phyloP scores from a whole-genome alignment of 257 asterid genomes.

The Thymus mandschuricus region DNA sequence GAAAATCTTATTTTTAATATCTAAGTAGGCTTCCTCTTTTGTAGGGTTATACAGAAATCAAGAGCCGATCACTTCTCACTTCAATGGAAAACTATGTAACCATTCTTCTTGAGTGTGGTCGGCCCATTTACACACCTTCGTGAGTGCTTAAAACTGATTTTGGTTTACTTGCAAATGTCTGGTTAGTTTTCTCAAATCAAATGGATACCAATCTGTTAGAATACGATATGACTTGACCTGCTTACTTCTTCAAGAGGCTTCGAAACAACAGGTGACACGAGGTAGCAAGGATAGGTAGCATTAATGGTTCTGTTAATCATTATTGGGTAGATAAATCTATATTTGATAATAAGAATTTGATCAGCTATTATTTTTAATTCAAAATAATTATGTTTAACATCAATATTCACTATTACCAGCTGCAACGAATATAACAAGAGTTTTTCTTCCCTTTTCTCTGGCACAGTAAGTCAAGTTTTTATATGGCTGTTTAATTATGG shows the following conservation, averaged over 20 bases:
- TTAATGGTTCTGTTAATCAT: neutral
- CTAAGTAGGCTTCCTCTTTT: constrained; percentile 17
- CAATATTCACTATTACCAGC: neutral
- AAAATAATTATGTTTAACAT: neutral
- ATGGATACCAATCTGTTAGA: neutral
- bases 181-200: neutral
- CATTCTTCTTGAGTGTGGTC: constrained; percentile 73
- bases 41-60: constrained; percentile 95
- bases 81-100: constrained; percentile 93
- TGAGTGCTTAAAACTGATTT: constrained; percentile 40
- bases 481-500: neutral
- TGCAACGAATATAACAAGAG: too few relatives aligned
- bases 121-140: constrained; percentile 79
- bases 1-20: constrained; percentile 15
- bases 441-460: too few relatives aligned
- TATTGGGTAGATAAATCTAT: neutral
- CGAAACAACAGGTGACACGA: neutral
- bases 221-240: neutral
- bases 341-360: neutral
- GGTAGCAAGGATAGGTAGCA: neutral
- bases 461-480: too few relatives aligned
- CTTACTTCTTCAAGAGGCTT: neutral
- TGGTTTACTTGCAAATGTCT: neutral
- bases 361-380: neutral
- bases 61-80: constrained; percentile 81